Conservation (phyloP, 306 rosid species). For the Ochetophila trinervis region DNA sequence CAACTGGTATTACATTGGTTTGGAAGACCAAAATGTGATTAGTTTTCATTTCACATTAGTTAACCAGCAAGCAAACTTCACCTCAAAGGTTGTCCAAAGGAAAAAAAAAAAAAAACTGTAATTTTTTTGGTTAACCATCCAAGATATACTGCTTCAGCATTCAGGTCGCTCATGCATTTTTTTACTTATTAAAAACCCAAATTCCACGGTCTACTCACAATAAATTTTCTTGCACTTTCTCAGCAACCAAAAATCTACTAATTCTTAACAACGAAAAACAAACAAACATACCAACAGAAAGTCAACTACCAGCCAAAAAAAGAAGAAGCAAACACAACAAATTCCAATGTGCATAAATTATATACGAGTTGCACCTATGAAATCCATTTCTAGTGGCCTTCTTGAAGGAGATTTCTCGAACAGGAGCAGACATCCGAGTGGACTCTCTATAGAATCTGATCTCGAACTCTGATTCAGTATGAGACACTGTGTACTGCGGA, state of each 20-base stretch:
- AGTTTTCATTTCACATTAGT: not conserved
- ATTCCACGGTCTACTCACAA: too few species aligned
- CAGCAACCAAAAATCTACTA: too few species aligned
- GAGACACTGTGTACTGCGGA: slow-evolving; percentile 51
- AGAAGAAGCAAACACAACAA: not conserved
- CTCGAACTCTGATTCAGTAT: slow-evolving; percentile 66
- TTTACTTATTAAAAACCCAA: too few species aligned
- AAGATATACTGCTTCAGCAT: not conserved
- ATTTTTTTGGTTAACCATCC: not conserved
- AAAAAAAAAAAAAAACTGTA: too few species aligned
- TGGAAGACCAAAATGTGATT: not conserved
- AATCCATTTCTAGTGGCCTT: slow-evolving; percentile 67
- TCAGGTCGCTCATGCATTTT: not conserved
- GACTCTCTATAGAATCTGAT: slow-evolving; percentile 55
- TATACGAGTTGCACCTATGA: slow-evolving; percentile 50
- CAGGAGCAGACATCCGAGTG: slow-evolving; percentile 63
- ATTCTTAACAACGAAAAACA: not conserved
- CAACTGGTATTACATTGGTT: not conserved
- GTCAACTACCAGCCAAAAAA: not conserved
- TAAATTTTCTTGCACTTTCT: too few species aligned
- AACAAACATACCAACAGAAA: not conserved
- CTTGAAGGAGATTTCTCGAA: slow-evolving; percentile 40
- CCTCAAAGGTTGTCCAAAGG: too few species aligned
- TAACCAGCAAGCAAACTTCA: not conserved
- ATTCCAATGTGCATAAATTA: not conserved